Evolutionary conservation across 192 early-diverging fungal genomes (phyloP).

Genomic region (Jimgerdemannia lactiflua): DNA sequence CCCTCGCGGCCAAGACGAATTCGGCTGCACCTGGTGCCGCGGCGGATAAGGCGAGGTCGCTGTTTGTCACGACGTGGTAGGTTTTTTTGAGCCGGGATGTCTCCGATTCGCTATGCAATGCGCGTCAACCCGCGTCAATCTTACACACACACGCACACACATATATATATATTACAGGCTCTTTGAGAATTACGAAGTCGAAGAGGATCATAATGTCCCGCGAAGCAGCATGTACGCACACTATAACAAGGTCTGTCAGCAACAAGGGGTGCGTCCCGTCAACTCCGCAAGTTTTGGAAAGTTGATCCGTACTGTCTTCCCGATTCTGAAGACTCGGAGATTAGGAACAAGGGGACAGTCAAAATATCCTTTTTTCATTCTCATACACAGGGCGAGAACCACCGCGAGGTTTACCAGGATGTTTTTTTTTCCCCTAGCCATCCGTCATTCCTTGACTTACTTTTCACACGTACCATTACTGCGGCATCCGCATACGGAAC

Average conservation of each 20-base stretch:
- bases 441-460: not conserved
- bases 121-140: not conserved
- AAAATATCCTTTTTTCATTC: not conserved
- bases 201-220: not conserved
- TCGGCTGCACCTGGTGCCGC: not conserved
- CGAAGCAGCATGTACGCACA: slow-evolving; percentile 35
- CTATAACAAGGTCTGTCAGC: slow-evolving; percentile 35
- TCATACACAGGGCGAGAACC: not conserved
- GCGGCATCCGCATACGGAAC: not conserved
- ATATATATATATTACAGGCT: not conserved
- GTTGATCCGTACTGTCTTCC: slow-evolving; percentile 43
- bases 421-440: not conserved
- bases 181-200: not conserved
- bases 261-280: slow-evolving; percentile 33
- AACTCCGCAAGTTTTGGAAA: slow-evolving; percentile 54
- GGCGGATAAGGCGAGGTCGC: not conserved
- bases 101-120: not conserved
- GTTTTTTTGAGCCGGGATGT: not conserved
- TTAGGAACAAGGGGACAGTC: slow-evolving; percentile 21
- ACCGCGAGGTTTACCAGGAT: not conserved
- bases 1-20: not conserved
- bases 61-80: not conserved
- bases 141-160: not conserved
- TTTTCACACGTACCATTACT: not conserved
- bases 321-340: slow-evolving; percentile 44